Base-by-base conservation (phyloP, 2,329 filamentous ascomycete species). In the Cordyceps javanica region DNA sequence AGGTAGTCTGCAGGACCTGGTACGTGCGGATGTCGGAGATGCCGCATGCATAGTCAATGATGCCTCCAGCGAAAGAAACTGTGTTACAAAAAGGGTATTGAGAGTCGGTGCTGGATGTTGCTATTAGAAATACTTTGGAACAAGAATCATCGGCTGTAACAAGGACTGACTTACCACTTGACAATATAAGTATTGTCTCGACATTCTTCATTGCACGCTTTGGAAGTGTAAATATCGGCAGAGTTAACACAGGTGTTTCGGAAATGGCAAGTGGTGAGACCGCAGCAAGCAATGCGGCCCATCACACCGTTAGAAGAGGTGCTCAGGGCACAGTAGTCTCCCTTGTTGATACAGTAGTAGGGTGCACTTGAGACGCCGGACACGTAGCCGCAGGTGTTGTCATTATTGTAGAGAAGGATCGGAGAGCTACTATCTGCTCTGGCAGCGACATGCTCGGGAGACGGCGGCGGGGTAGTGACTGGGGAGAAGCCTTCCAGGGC, bases 371-470 rank as follows among this genome's bases (percentile, higher is more conserved):
- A 56, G 28, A 67, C 69, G 32, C 73, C 78, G 30, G 69, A 70
- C 39, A 81, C 66, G 63, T 72, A 82, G 61, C 79, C 79, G 59
- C 79, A 82, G 0, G 75, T 79, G 60, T 78, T 77, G 63, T 80
- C 77, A 1, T 76, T 74, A 11, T 72, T 78, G 55, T 77, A 64
- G n/a, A 78, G 69, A 28, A 76, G 49, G 16, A 46, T 25, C n/a
- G 60, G 51, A 19, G 61, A 65, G 21, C 67, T 65, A 32, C 67
- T 51, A 62, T 60, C 58, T 61, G 63, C n/a, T 61, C 65, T 13
- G 74, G 63, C 19, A 72, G 69, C n/a, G 67, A 64, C 28, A 71
- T 55, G 13, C 60, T 56, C 65, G 3, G 76, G 73, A 7, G 72
- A 6, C 14, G 51, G 56, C 19, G 56, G 56, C 9, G 39, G 19